A percentile compares a stretch with the other conserved stretches of the same genome.
phyloP scores from a whole-genome alignment of 2,329 filamentous ascomycete species.

The Colletotrichum cereale region DNA sequence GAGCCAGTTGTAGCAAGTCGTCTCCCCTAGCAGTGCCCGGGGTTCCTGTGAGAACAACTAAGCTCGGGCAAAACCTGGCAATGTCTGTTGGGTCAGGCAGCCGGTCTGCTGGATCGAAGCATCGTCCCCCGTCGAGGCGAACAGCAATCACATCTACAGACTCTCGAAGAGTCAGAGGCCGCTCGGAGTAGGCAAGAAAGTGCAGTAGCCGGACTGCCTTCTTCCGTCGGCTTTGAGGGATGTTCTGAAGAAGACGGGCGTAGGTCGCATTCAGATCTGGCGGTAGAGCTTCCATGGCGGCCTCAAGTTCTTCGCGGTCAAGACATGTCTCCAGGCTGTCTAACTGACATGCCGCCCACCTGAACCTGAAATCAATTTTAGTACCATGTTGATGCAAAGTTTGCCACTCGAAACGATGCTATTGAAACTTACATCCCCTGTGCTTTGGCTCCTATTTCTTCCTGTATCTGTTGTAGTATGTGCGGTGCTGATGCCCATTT shows the following conservation, averaged over 20 bases:
- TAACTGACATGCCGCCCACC: conserved; percentile 10
- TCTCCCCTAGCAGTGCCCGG: not conserved
- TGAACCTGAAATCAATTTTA: not conserved
- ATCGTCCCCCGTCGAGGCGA: conserved; percentile 31
- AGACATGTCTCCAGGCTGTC: not conserved
- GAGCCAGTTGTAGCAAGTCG: conserved; percentile 43
- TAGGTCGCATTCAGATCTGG: not conserved
- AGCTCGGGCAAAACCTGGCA: conserved; percentile 39
- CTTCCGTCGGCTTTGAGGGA: conserved; percentile 32
- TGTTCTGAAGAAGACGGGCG: conserved; percentile 13
- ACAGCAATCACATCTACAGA: conserved; percentile 44
- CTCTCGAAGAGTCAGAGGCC: conserved; percentile 40
- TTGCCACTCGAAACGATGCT: not conserved
- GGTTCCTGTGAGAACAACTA: conserved; percentile 35
- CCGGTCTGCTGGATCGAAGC: conserved; percentile 36
- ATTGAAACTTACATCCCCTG: conserved; percentile 6
- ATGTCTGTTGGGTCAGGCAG: conserved; percentile 9
- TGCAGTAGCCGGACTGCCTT: conserved; percentile 42
- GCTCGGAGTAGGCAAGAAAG: conserved; percentile 42
- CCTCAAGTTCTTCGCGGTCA: not conserved
- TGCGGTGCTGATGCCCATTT: not conserved
- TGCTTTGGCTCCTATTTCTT: not conserved
- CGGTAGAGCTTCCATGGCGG: not conserved
- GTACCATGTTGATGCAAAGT: too few species aligned
- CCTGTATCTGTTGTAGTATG: conserved; percentile 2